Conservation (phyloP, 805 yeast genomes). For the Ogataea naganishii region DNA sequence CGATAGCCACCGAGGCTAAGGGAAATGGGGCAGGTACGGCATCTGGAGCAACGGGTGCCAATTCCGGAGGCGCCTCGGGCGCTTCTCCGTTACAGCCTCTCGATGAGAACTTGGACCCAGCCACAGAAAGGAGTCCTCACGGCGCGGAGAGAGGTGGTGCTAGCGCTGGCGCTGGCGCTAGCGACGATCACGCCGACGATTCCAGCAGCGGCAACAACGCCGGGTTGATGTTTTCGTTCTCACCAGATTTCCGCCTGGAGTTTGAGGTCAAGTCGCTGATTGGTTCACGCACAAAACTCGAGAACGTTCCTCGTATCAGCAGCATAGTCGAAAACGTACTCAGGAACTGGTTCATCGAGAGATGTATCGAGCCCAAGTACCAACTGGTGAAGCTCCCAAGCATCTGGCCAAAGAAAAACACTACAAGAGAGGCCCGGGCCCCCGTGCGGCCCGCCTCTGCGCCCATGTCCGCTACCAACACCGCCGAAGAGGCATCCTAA, state of each 20-base stretch:
- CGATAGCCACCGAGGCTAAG: too few relatives aligned
- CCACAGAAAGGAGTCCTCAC: too few relatives aligned
- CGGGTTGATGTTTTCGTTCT: conserved; percentile 79
- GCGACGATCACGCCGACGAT: conserved; percentile 6
- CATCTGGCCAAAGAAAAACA: conserved; percentile 71
- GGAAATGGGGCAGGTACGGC: conserved; percentile 4
- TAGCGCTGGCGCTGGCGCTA: conserved; percentile 4
- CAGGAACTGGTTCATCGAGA: conserved; percentile 82
- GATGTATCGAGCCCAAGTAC: conserved; percentile 90
- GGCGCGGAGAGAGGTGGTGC: conserved; percentile 11
- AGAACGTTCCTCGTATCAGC: conserved; percentile 87
- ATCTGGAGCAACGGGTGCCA: conserved; percentile 2
- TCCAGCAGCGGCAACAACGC: conserved; percentile 26
- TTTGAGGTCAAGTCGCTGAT: conserved; percentile 82
- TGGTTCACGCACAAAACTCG: conserved; percentile 87
- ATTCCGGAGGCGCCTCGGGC: too few relatives aligned
- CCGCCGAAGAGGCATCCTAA: too few relatives aligned
- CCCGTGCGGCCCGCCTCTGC: conserved; percentile 13
- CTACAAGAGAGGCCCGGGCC: conserved; percentile 45
- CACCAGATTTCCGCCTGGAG: conserved; percentile 86
- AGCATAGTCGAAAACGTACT: conserved; percentile 75
- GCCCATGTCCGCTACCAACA: conserved; percentile 1
- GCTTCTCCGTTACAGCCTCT: too few relatives aligned
- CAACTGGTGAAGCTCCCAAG: conserved; percentile 81
- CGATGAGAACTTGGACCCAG: too few relatives aligned